phyloP scores from a whole-genome alignment of 1,284 basidiomycete genomes.

The Rhodofomes roseus region DNA sequence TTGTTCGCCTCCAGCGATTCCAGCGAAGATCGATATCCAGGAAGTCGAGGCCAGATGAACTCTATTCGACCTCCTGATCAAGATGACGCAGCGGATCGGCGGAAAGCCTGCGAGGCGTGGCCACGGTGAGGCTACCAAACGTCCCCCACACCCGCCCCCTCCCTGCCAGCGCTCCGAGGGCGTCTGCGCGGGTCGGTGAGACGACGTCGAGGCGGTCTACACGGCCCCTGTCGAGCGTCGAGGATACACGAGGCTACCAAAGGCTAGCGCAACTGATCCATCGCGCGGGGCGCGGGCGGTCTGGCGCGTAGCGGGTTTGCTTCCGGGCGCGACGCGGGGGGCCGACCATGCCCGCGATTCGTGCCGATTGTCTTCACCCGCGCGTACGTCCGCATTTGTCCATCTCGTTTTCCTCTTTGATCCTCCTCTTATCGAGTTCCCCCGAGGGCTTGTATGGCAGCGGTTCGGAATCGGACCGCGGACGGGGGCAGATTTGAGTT shows the following conservation, averaged over 20 bases:
- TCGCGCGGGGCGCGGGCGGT: not conserved
- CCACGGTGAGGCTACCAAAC: conserved; percentile 14
- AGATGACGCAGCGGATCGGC: conserved; percentile 11
- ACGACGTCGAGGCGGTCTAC: not conserved
- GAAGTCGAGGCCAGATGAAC: conserved; percentile 3
- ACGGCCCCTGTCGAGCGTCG: not conserved
- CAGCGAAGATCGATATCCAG: conserved; percentile 12
- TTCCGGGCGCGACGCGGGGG: not conserved
- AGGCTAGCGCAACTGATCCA: conserved; percentile 1
- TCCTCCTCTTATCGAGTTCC: not conserved
- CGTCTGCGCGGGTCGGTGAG: not conserved
- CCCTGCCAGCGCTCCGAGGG: conserved; percentile 3
- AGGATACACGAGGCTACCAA: not conserved
- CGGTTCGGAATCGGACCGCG: not conserved
- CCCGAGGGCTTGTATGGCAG: not conserved
- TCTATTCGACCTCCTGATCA: conserved; percentile 5
- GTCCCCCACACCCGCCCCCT: not conserved
- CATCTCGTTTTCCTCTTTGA: not conserved
- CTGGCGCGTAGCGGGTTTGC: not conserved
- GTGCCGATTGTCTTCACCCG: not conserved
- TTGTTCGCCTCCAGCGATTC: conserved; percentile 8
- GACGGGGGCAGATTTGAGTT: not conserved
- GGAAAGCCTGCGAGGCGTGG: conserved; percentile 9
- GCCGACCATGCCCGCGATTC: not conserved
- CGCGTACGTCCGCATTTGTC: not conserved